A percentile compares a stretch with the other conserved stretches of the same genome.
phyloP scores from a whole-genome alignment of 2,329 filamentous ascomycete species.

The Epichloe glyceriae region DNA sequence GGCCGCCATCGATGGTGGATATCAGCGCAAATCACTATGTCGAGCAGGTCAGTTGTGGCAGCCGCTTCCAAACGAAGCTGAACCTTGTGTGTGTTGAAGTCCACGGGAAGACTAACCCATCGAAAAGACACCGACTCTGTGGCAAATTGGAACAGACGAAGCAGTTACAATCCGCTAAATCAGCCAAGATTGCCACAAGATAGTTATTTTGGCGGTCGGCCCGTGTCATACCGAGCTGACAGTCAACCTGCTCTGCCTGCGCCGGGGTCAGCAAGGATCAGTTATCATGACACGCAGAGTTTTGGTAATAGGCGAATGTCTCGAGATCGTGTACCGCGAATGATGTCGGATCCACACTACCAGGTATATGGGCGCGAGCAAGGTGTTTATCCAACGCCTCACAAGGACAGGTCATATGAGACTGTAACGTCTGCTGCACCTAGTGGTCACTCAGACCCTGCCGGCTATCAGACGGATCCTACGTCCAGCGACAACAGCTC shows the following conservation, averaged over 20 bases:
- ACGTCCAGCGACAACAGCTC: conserved; percentile 85
- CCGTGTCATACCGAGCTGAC: conserved; percentile 27
- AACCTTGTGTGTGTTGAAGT: background rate
- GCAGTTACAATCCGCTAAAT: conserved; percentile 42
- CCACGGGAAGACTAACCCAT: background rate
- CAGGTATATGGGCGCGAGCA: conserved; percentile 25
- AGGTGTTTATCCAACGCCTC: conserved; percentile 39
- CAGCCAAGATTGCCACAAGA: conserved; percentile 37
- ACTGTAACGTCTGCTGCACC: conserved; percentile 69
- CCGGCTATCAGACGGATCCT: conserved; percentile 73
- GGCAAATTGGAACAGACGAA: conserved; percentile 41
- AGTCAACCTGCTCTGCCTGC: conserved; percentile 26
- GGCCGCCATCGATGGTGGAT: conserved; percentile 77
- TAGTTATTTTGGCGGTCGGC: conserved; percentile 36
- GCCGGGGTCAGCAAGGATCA: conserved; percentile 23
- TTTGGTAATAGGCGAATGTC: conserved; percentile 10
- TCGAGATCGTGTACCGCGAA: conserved; percentile 23
- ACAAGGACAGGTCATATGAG: conserved; percentile 72
- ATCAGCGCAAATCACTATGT: conserved; percentile 53
- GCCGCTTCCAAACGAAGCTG: background rate
- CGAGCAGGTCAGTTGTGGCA: conserved; percentile 33
- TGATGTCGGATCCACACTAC: conserved; percentile 34
- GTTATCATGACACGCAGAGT: conserved; percentile 28
- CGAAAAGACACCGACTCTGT: conserved; percentile 32
- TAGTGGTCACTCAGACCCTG: conserved; percentile 62